Percentiles rank a stretch among this genome's conserved stretches.
phyloP scores from a whole-genome alignment of 192 early-diverging fungal species.

The Coemansia aciculifera region DNA sequence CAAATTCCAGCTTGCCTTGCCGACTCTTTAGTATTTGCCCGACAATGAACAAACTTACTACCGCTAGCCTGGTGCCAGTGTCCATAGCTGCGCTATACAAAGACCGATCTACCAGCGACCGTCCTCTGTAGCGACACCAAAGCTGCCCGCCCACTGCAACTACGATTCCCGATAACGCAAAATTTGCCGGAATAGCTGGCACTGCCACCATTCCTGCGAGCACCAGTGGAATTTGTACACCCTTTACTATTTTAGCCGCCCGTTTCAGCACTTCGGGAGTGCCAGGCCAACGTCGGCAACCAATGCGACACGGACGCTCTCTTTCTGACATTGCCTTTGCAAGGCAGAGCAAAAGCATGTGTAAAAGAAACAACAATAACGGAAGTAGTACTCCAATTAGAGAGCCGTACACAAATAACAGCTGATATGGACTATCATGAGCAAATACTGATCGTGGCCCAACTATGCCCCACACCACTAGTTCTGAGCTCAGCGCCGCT shows the following conservation, averaged over 20 bases:
- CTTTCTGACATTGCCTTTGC: background rate
- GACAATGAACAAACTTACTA: slow-evolving; percentile 27
- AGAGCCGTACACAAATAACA: slow-evolving; percentile 44
- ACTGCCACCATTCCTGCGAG: slow-evolving; percentile 54
- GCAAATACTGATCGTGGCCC: slow-evolving; percentile 43
- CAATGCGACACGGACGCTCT: background rate
- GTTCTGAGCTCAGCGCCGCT: slow-evolving; percentile 48
- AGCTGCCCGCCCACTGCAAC: slow-evolving; percentile 38
- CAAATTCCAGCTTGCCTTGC: slow-evolving; percentile 29
- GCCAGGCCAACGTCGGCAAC: background rate
- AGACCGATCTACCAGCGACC: slow-evolving; percentile 41
- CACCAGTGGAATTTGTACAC: slow-evolving; percentile 36
- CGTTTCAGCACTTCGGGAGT: background rate
- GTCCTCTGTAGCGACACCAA: slow-evolving; percentile 19
- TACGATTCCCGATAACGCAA: slow-evolving; percentile 34
- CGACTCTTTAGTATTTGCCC: slow-evolving; percentile 33
- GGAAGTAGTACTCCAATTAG: slow-evolving; percentile 30
- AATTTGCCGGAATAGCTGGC: slow-evolving; percentile 47
- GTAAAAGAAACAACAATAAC: slow-evolving; percentile 10
- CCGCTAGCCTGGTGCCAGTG: slow-evolving; percentile 38
- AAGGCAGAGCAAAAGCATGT: slow-evolving; percentile 3
- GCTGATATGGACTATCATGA: slow-evolving; percentile 34
- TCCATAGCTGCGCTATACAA: slow-evolving; percentile 49
- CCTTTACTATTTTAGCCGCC: slow-evolving; percentile 10
- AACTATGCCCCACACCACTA: slow-evolving; percentile 54